Evolutionary conservation across 176 grass and related monocot genomes (phyloP).

Genomic region (Paspalum vaginatum): DNA sequence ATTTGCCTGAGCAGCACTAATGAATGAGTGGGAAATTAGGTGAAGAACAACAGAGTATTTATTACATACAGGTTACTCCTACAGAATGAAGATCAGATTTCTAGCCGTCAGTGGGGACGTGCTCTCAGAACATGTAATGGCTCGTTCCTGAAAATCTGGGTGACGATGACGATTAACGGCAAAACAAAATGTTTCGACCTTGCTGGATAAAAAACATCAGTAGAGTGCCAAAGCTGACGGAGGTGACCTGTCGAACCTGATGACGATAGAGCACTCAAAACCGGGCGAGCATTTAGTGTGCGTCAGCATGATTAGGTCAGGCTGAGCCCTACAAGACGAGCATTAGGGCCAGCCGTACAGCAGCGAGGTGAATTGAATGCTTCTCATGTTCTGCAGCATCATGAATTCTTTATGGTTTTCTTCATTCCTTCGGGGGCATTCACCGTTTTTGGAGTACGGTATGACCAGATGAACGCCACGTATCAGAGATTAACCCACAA

Average conservation of each 20-base stretch:
- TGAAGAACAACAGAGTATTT: not conserved
- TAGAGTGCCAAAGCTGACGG: not conserved
- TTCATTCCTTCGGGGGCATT: not conserved
- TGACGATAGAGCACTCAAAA: not conserved
- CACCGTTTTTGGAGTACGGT: not conserved
- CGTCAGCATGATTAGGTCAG: slow-evolving; percentile 10
- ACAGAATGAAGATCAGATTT: not conserved
- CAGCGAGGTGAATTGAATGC: not conserved
- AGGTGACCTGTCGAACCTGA: not conserved
- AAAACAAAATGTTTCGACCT: not conserved
- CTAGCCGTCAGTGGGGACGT: not conserved
- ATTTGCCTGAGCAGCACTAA: not conserved
- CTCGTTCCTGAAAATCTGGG: not conserved
- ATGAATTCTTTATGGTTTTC: not conserved
- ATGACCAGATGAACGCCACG: not conserved
- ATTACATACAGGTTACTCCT: no score
- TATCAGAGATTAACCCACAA: not conserved
- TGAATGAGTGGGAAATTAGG: slow-evolving; percentile 6
- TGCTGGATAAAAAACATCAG: not conserved
- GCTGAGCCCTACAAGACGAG: not conserved
- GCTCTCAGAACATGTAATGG: no score
- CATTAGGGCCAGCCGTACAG: not conserved
- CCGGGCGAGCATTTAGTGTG: slow-evolving; percentile 2
- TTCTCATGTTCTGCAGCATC: not conserved
- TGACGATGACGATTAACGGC: not conserved